Base-by-base conservation (phyloP, 2,329 filamentous ascomycete species). In the Phialophora macrospora region DNA sequence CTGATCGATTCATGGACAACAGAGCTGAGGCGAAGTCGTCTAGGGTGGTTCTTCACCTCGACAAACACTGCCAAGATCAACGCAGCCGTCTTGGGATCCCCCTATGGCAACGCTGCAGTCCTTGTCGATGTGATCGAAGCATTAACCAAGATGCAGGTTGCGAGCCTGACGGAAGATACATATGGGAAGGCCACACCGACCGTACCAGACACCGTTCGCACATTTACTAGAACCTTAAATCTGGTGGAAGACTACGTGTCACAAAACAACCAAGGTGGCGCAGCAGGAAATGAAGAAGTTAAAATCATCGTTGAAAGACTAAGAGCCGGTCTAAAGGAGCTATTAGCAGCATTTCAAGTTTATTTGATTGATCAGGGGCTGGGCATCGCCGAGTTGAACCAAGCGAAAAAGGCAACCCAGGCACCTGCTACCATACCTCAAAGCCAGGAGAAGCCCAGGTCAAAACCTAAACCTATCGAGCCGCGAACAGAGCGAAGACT, bases 121-220 rank as follows among this genome's bases (percentile, higher is more conserved):
- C 89, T 92, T 70, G 78, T 90, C 58, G 88, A 94, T 74, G 90
- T 91, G 1, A 83, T 88, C n/a, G 87, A 88, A 65, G 85, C 89
- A 0, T 79, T 95, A 46, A 87, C 86, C 12, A 83, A 85, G 57
- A 82, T 98, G 30, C 85, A 91, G 0, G 84, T 92, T 3, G 85
- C 85, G 68, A 94, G 90, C 76, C 79, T 97, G 61, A 81, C 82
- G 3, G 93, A 98, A 77, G 94, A 98, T 75, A 84, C 85, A 55
- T 95, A 88, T 74, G 94, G 94, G 14, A 90, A 91, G 71, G 94
- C 96, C n/a, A 90, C 96, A 70, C 84, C 88, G 51, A 91, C 95
- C 69, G 87, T 98, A 1, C 87, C 90, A 0, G 80, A 79, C 56
- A 88, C 96, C 63, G 86, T 97, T 58, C 86, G 89, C 55, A 86